Evolutionary conservation across 2,329 filamentous ascomycete genomes (phyloP), one percentile per base, ranked within the genome.

Genomic region (Pseudocercospora fijiensis): DNA sequence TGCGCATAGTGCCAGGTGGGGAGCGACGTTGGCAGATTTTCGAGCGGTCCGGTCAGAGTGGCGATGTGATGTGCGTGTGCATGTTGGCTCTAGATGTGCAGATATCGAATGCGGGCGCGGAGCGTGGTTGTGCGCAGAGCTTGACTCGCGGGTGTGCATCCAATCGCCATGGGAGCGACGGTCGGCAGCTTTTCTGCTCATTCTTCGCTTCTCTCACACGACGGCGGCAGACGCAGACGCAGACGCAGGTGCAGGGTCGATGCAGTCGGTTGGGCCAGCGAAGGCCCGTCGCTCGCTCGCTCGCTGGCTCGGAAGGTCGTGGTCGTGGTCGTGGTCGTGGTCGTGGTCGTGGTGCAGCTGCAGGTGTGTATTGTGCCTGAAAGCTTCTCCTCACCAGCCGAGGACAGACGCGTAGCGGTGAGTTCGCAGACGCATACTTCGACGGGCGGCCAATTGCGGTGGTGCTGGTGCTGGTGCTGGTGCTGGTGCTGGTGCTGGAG

Each of bases 1-100:
- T 65, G 67, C 66, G 61, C 66, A 67, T 58, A 68, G 13, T 28
- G 66, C 64, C 45, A 60, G 55, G 9, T 57, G 49, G 43, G 67
- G 63, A 64, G 56, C 41, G 58, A 65, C 62, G 58, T 61, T 57
- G 55, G 52, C 55, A 33, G 52, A 59, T 60, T 62, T 60, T 59
- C 58, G 61, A 27, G 33, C 33, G 4, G 30, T 52, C 37, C 27
- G 26, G 28, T 30, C 20, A n/a, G 60, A 57, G 57, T 61, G 64
- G 61, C 53, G 30, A 57, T 55, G 45, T n/a, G 61, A 55, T 47
- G 62, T 61, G 58, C 58, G 49, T 58, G 30, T 30, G 20, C 59
- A 43, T 58, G 56, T 30, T 28, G 30, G 63, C 24, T 61, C 41
- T 65, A 63, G 64, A 65, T 62, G 53, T 63, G 64, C 67, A 64